A percentile compares a stretch with the other conserved stretches of the same genome.
Conservation (phyloP, 2,329 filamentous ascomycete species). For the Cordyceps militaris region DNA sequence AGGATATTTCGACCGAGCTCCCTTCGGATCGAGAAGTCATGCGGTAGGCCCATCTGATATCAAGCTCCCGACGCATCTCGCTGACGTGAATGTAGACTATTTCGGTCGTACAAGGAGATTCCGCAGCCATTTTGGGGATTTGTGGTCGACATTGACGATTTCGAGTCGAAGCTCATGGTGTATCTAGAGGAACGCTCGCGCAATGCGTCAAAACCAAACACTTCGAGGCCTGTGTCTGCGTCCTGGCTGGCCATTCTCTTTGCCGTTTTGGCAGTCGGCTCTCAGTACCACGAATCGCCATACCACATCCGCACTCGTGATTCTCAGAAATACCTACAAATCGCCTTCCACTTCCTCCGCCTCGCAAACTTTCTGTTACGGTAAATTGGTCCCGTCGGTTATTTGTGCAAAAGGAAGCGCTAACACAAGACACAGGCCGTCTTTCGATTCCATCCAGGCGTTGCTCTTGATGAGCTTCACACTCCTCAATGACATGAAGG, state of each 20-base stretch:
- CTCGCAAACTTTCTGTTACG: slow-evolving; percentile 57
- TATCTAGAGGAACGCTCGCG: slow-evolving; percentile 58
- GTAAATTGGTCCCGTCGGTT: slow-evolving; percentile 25
- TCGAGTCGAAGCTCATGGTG: slow-evolving; percentile 57
- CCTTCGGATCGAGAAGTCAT: slow-evolving; percentile 60
- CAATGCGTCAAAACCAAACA: slow-evolving; percentile 40
- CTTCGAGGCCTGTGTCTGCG: slow-evolving; percentile 48
- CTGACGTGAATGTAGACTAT: slow-evolving; percentile 37
- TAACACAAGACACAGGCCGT: slow-evolving; percentile 37
- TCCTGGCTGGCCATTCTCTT: slow-evolving; percentile 62
- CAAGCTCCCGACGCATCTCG: background rate
- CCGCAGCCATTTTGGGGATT: slow-evolving; percentile 63
- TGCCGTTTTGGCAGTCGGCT: slow-evolving; percentile 57
- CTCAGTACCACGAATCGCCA: slow-evolving; percentile 58
- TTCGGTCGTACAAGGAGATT: slow-evolving; percentile 60
- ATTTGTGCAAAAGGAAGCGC: background rate
- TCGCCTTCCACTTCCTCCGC: slow-evolving; percentile 58
- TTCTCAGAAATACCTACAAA: slow-evolving; percentile 55
- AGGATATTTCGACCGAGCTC: slow-evolving; percentile 54
- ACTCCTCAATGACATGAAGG: slow-evolving; percentile 62
- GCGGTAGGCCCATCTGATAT: slow-evolving; percentile 44
- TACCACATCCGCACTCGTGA: slow-evolving; percentile 54
- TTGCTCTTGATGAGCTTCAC: slow-evolving; percentile 57
- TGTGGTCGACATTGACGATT: slow-evolving; percentile 58
- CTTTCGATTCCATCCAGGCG: slow-evolving; percentile 59